These are phyloP conservation scores for Globisporangium middletonii DNA, from an alignment of 352 stramenopile genomes.

Conservation along the genomic window DNA sequence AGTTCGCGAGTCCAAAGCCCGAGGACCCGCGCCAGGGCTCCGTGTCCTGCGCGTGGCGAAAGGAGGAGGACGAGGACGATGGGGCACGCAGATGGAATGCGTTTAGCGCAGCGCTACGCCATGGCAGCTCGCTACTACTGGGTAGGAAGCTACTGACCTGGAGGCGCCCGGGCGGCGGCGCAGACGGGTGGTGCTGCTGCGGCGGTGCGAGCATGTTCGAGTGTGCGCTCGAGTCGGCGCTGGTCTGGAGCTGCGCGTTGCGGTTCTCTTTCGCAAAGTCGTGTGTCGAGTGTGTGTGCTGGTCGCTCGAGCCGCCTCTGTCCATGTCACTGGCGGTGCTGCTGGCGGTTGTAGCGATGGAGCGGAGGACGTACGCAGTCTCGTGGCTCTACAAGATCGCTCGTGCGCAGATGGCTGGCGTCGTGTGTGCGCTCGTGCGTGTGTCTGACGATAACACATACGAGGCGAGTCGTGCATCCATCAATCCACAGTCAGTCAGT, in stretches of 20 bases:
- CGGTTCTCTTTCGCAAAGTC: slow-evolving; percentile 24
- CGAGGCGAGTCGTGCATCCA: background rate
- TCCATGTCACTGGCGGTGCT: slow-evolving; percentile 14
- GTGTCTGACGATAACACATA: background rate
- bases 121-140: slow-evolving; percentile 2
- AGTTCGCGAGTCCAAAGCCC: slow-evolving; percentile 74
- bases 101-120: slow-evolving; percentile 16
- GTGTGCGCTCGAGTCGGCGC: slow-evolving; percentile 5
- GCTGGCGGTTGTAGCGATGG: background rate
- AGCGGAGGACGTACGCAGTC: background rate
- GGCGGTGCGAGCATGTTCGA: slow-evolving; percentile 8
- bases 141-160: slow-evolving; percentile 10
- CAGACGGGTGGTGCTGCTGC: slow-evolving; percentile 7
- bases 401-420: background rate
- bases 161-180: slow-evolving; percentile 2
- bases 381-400: slow-evolving; percentile 1
- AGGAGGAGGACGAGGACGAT: background rate
- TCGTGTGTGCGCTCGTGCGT: background rate
- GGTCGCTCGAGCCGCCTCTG: slow-evolving; percentile 5
- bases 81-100: slow-evolving; percentile 11
- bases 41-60: slow-evolving; percentile 32
- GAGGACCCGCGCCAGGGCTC: slow-evolving; percentile 63
- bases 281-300: background rate
- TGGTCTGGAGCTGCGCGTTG: slow-evolving; percentile 9
- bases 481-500: too few relatives aligned